Evolutionary conservation across 495 filamentous ascomycete genomes (phyloP).

Genomic region (Cairneyella variabilis): DNA sequence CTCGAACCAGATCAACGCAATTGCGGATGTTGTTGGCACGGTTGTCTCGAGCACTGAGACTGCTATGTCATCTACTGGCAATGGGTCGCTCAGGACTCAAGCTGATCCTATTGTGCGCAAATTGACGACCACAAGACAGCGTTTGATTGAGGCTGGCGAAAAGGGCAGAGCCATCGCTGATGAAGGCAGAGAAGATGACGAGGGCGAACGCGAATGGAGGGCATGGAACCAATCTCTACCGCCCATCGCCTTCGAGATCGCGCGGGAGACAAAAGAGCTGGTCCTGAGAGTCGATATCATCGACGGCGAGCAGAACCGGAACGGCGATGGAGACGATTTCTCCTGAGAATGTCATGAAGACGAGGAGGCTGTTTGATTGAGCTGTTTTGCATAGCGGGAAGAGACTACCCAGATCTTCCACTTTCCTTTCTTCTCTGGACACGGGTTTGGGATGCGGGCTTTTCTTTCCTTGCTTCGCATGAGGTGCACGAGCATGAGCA

Average conservation of each 20-base stretch:
- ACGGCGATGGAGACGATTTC: slow-evolving; percentile 22
- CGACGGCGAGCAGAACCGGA: slow-evolving; percentile 15
- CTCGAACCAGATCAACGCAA: slow-evolving; percentile 64
- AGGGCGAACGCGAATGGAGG: slow-evolving; percentile 48
- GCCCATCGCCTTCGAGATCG: slow-evolving; percentile 84
- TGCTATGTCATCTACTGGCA: slow-evolving; percentile 44
- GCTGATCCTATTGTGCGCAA: slow-evolving; percentile 58
- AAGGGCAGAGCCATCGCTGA: slow-evolving; percentile 54
- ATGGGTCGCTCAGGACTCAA: slow-evolving; percentile 46
- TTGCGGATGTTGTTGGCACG: slow-evolving; percentile 64
- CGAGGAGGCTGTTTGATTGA: too few species aligned
- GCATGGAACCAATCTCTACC: slow-evolving; percentile 69
- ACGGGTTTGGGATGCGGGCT: too few species aligned
- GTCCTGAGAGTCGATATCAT: slow-evolving; percentile 34
- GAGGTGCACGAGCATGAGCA: too few species aligned
- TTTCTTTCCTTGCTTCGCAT: too few species aligned
- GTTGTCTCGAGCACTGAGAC: slow-evolving; percentile 64
- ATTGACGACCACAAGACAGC: slow-evolving; percentile 59
- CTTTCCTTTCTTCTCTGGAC: too few species aligned
- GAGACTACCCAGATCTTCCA: too few species aligned
- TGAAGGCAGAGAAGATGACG: slow-evolving; percentile 27
- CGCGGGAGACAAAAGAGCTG: slow-evolving; percentile 75
- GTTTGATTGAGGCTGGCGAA: slow-evolving; percentile 63
- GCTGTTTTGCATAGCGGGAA: too few species aligned
- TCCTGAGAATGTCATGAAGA: too few species aligned